These are phyloP conservation scores for Cichorium intybus DNA, from an alignment of 140 eudicot species.

Conservation along the genomic window DNA sequence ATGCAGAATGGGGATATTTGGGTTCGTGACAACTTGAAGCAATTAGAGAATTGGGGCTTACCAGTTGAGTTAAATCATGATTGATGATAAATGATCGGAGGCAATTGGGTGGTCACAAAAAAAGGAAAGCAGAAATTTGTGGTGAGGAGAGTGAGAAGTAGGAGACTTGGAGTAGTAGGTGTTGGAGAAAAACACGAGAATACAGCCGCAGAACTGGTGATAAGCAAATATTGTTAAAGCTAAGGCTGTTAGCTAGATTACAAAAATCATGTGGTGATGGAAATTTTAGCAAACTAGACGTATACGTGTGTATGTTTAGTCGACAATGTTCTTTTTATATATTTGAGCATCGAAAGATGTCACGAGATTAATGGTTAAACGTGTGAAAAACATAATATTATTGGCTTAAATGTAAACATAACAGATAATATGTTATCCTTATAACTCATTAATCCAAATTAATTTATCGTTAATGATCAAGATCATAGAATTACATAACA, in stretches of 20 bases:
- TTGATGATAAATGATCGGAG: constrained; percentile 21
- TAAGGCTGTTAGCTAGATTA: constrained; percentile 26
- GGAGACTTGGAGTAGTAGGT: not conserved
- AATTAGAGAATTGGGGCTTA: constrained; percentile 20
- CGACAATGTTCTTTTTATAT: too few relatives aligned
- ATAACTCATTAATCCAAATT: too few relatives aligned
- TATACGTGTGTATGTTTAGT: too few relatives aligned
- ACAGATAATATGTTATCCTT: too few relatives aligned
- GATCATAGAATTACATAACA: too few relatives aligned
- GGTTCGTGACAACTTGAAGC: constrained; percentile 3
- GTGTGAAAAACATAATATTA: too few relatives aligned
- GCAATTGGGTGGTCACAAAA: not conserved
- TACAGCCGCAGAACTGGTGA: constrained; percentile 12
- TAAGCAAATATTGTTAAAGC: constrained; percentile 19
- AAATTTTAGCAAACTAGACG: constrained; percentile 13
- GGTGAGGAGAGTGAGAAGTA: not conserved
- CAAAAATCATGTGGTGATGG: constrained; percentile 30
- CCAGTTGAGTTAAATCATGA: constrained; percentile 26
- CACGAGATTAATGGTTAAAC: too few relatives aligned
- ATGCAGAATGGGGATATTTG: constrained; percentile 13
- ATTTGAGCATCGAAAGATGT: too few relatives aligned
- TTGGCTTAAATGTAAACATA: too few relatives aligned
- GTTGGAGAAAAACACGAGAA: constrained; percentile 10
- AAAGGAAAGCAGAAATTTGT: not conserved
- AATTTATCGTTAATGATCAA: too few relatives aligned